A percentile compares a stretch with the other conserved stretches of the same genome.
phyloP scores from a whole-genome alignment of 768 basidiomycete genomes.

The Cystobasidiopsis lactophilus region DNA sequence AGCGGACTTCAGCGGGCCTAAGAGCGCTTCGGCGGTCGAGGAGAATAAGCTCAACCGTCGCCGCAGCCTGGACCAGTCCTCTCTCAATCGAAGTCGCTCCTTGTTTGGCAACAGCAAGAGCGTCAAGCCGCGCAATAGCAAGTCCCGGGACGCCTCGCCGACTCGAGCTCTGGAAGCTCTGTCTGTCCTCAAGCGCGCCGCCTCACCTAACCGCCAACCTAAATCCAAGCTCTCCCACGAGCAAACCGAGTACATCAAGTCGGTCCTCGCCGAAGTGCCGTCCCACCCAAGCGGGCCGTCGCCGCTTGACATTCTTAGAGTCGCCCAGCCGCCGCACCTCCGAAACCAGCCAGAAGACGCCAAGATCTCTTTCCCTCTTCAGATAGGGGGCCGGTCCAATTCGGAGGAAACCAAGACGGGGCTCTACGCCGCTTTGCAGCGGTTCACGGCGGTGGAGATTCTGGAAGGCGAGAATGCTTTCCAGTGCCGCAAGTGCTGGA shows the following conservation, averaged over 20 bases:
- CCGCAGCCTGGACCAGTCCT: no score
- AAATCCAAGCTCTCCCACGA: constrained; percentile 12
- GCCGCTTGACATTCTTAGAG: constrained; percentile 12
- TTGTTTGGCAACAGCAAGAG: not conserved
- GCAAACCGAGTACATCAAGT: constrained; percentile 17
- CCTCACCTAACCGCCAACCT: no score
- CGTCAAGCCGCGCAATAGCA: no score
- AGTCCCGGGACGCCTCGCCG: no score
- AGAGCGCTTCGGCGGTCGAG: not conserved
- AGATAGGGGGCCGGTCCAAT: not conserved
- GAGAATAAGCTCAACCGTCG: not conserved
- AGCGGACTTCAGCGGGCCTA: no score
- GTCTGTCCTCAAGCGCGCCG: not conserved
- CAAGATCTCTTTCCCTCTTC: not conserved
- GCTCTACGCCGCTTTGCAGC: constrained; percentile 43
- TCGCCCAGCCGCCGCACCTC: constrained; percentile 13
- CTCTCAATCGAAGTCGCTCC: not conserved
- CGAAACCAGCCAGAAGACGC: constrained; percentile 1
- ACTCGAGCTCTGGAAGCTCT: no score
- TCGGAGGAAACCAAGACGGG: constrained; percentile 15
- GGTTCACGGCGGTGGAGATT: constrained; percentile 84
- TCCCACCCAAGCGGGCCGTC: constrained; percentile 6
- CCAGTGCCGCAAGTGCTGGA: constrained; percentile 85
- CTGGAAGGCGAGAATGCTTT: constrained; percentile 87
- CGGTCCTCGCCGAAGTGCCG: constrained; percentile 17